Evolutionary conservation across 2,329 filamentous ascomycete genomes (phyloP), one percentile per base, ranked within the genome.

Genomic region (Paraphoma chrysanthemicola): DNA sequence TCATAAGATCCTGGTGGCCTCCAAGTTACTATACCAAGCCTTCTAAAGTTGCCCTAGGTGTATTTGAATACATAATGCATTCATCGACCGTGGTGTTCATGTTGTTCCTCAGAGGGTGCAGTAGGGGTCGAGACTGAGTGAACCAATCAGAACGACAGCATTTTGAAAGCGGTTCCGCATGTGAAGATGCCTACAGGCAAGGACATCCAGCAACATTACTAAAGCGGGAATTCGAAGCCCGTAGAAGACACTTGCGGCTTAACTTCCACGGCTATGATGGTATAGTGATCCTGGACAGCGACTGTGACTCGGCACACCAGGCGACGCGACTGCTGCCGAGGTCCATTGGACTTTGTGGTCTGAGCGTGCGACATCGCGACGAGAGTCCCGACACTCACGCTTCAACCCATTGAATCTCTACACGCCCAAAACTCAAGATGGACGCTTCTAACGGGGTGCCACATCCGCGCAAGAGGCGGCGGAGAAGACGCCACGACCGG

Each of bases 401-500:
- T 31, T 30, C 46, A 44, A 51, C 51, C 51, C 59, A 54, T 56
- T 63, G 63, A 56, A 56, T 54, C 46, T 23, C 39, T 55, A 46
- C 36, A 36, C 50, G 18, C 46, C 48, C 33, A 29, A 44, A 31
- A 44, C 42, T 38, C 29, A 64, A 30, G 14, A 75, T 74, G 73
- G 73, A 73, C 59, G 67, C 65, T 62, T 67, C 64, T 28, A 73
- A 74, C 57, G 71, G 67, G 43, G 51, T 59, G 47, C 41, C 66
- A 43, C 64, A 73, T 59, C 69, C 82, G 62, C 78, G 82, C 55
- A 84, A 82, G 73, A 79, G 83, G 63, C 81, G 83, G 62, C 81
- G 83, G 66, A 80, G 81, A 70, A 81, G 83, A 63, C 77, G 81
- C 53, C 76, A 80, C 52, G 81, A 95, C 75, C 93, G 91, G 75